These are phyloP conservation scores for Geosmithia morbida DNA, from an alignment of 2,329 filamentous ascomycete species.

Conservation along the genomic window DNA sequence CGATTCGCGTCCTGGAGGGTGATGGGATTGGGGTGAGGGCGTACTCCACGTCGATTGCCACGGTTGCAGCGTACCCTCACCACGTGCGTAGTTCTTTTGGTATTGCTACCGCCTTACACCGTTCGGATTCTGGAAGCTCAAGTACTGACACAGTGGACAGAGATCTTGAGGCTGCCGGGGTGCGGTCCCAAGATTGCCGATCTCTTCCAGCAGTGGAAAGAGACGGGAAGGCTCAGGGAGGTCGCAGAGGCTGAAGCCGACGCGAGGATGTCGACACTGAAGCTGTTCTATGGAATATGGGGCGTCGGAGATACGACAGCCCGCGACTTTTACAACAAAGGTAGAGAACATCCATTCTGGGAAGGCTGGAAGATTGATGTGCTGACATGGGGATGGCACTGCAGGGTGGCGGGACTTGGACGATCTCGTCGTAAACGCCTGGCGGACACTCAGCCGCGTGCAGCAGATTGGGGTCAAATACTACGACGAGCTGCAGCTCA, in stretches of 20 bases:
- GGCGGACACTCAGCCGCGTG: constrained; percentile 57
- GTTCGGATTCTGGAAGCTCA: not conserved
- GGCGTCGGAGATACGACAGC: constrained; percentile 79
- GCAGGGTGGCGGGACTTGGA: constrained; percentile 67
- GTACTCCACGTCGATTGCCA: constrained; percentile 76
- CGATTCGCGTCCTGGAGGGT: constrained; percentile 52
- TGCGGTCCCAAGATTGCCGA: constrained; percentile 69
- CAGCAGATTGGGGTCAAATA: constrained; percentile 93
- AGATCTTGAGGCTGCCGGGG: constrained; percentile 51
- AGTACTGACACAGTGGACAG: constrained; percentile 10
- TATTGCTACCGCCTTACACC: constrained; percentile 8
- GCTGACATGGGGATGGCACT: not conserved
- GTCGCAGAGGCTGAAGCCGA: constrained; percentile 50
- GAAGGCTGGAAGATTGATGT: not conserved
- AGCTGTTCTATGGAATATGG: constrained; percentile 73
- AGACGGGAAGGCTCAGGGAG: constrained; percentile 45
- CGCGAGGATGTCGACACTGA: constrained; percentile 46
- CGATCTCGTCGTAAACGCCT: constrained; percentile 73
- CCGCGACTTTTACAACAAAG: constrained; percentile 62
- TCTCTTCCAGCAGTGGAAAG: constrained; percentile 62
- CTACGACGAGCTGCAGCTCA: constrained; percentile 68
- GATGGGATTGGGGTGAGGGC: constrained; percentile 73
- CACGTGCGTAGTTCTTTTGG: constrained; percentile 23
- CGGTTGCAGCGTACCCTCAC: constrained; percentile 67
- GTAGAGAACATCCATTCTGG: constrained; percentile 5